Evolutionary conservation across 2,329 filamentous ascomycete species (phyloP), one percentile per base, ranked within the genome.

Genomic region (Colletotrichum tropicale): DNA sequence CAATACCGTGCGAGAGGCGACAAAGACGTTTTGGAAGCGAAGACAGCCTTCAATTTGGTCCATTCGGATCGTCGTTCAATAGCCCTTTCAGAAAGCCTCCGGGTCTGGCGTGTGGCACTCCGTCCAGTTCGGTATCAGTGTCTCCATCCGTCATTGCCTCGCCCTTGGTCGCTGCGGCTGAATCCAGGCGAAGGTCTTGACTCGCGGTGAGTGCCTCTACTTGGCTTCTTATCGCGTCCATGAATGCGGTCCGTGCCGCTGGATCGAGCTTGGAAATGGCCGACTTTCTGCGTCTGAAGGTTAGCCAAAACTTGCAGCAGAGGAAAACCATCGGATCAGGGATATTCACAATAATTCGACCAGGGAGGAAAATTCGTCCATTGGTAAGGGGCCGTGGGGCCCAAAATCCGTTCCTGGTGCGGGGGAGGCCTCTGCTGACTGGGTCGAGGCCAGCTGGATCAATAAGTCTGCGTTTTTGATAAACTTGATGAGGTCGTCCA

Each of bases 401-500:
- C 21, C 72, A 16, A 38, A 8, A 15, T 60, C 68, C 10, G 64
- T 0, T 66, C 69, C 62, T 12, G 70, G 13, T 13, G 55, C 24
- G 13, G 73, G 56, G 43, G 73, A 30, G 12, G 66, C 24, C 28
- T 70, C 36, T n/a, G 66, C 61, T n/a, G 72, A 32, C 36, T 52
- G 30, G 34, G 26, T 36, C 6, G 73, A 74, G 71, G 74, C 66
- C 15, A 76, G 66, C 18, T 74, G 65, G 24, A 76, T 74, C 67
- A 76, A n/a, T 13, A 78, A 15, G 48, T 78, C 77, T n/a, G 75
- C 77, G 32, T 75, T 70, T 4, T 76, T 77, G n/a, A 78, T 77
- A 24, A 78, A 76, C 32, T 70, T 75, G 62, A 78, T 34, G 4
- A 78, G 66, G 9, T 77, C 70, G 10, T 69, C 77, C 2, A 78